Evolutionary conservation across 164 flowering plant species (phyloP), one percentile per base, ranked within the genome.

Genomic region (Vitis amurensis): DNA sequence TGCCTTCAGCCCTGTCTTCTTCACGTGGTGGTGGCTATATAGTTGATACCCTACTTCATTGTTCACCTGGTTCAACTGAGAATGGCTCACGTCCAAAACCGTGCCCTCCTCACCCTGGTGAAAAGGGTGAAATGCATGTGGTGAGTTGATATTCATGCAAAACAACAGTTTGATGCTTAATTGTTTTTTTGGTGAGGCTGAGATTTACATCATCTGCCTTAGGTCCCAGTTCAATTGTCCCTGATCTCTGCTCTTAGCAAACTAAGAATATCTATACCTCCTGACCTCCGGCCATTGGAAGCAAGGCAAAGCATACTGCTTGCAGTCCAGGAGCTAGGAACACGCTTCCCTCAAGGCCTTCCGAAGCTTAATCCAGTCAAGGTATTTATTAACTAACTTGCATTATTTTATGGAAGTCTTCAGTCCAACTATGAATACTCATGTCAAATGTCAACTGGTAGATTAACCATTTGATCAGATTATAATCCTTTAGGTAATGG

Each of bases 61-160:
- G 99, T 74, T 89, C 98, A 44, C 79, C 92, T 67, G 86, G 87
- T 71, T 79, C 87, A 61, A 85, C 77, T 78, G 97, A 91, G 75
- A 90, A 85, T 77, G 95, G 93, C 74, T 78, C 92, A 68, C 90
- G 91, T 47, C 91, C 98, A 57, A 95, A 88, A 78, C 99, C 98
- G 49, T 90, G 89, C 70, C 98, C 94, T 48, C 97, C 99, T 67
- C 85, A 82, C 63, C 89, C 97, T 51, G 97, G 98, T 64, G 97
- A 95, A 78, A 90, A 85, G 81, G 97, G 99, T 68, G 98, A 93
- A 87, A 95, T 95, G 99, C 99, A 95, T 68, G 99, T 95, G 93
- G 99, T 95, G 78, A 89, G 96, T 85, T 86, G 72, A 75, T 57
- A 68, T 56, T 76, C 59, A 30, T 72, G 68, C 61, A 68, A 73